Base-by-base conservation (phyloP, 768 basidiomycete genomes). In the Psilocybe cyanescens region DNA sequence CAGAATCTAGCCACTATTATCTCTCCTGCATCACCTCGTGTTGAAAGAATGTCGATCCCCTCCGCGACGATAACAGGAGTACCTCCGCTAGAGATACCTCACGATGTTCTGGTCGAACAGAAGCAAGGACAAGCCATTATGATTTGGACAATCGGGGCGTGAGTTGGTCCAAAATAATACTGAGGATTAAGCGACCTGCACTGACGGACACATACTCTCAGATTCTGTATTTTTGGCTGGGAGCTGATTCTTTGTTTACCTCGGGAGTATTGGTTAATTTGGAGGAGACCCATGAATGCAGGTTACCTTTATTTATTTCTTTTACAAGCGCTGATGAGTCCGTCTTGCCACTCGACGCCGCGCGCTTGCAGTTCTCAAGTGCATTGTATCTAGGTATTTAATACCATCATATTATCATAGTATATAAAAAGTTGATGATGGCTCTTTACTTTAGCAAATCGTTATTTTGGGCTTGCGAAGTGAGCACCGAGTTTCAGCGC, bases 81-180 rank as follows among this genome's bases (percentile, higher is more conserved):
- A 7, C 33, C 33, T 6, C 57, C 61, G 14, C 52, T 67, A 9
- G 6, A 58, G 6, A 62, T 63, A 44, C 60, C 65, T 41, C 63
- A 59, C n/a, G 66, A 60, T 16, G 68, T 52, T 44, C 52, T 66
- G n/a, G 33, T 35, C 33, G 33, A 35, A 11, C 33, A 65, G 35
- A 68, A 65, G 29, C 63, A 68, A 63, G 68, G 33, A 11, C 33
- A 35, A 11, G 33, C 33, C n/a, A 52, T 67, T 30, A 54, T 67
- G 28, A 47, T 71, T 3, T 71, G 70, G 68, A 57, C 67, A 4
- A 63, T 68, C 39, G 70, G 70, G 63, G 67, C 69, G 70, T 71
- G 52, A 39, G 60, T 67, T 28, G 29, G 7, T 35, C 7, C 7
- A 35, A 51, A 29, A 30, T 46, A 46, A 31, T 33, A 8, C 39